A percentile compares a stretch with the other conserved stretches of the same genome.
phyloP scores from a whole-genome alignment of 2,329 filamentous ascomycete species.

The Stemphylium lycopersici region DNA sequence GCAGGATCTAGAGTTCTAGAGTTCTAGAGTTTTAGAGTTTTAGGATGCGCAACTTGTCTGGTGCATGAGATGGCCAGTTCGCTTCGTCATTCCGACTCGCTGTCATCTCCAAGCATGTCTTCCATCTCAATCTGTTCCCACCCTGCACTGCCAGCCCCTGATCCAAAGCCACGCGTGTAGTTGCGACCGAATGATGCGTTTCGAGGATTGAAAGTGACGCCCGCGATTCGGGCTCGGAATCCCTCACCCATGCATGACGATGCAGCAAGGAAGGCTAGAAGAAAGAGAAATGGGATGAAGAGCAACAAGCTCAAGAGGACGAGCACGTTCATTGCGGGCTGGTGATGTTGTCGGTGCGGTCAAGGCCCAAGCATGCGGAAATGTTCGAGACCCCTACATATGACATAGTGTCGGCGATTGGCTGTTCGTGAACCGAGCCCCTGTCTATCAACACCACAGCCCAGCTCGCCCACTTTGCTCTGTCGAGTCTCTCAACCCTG shows the following conservation, averaged over 20 bases:
- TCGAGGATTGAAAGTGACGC: conserved; percentile 52
- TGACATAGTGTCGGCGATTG: conserved; percentile 24
- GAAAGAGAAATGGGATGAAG: conserved; percentile 46
- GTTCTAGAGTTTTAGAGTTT: too few species aligned
- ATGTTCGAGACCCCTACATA: conserved; percentile 26
- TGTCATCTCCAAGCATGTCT: conserved; percentile 60
- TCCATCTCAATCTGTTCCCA: conserved; percentile 70
- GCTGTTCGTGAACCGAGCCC: conserved; percentile 17
- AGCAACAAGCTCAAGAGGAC: conserved; percentile 41
- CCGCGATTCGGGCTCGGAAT: conserved; percentile 53
- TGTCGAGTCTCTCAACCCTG: not conserved
- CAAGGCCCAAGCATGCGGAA: conserved; percentile 23
- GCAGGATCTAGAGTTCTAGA: conserved; percentile 70
- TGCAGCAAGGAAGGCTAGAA: conserved; percentile 58
- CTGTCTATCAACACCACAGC: conserved; percentile 16
- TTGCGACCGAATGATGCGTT: conserved; percentile 59
- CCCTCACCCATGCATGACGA: conserved; percentile 63
- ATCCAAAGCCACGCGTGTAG: conserved; percentile 62
- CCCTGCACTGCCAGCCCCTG: conserved; percentile 59
- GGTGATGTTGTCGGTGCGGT: conserved; percentile 11
- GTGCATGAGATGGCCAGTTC: conserved; percentile 2
- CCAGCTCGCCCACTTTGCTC: not conserved
- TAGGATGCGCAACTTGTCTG: too few species aligned
- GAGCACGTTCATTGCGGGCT: conserved; percentile 42
- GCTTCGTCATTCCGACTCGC: conserved; percentile 30